Evolutionary conservation across 2,329 filamentous ascomycete genomes (phyloP), one percentile per base, ranked within the genome.

Genomic region (Botrytis medusae): DNA sequence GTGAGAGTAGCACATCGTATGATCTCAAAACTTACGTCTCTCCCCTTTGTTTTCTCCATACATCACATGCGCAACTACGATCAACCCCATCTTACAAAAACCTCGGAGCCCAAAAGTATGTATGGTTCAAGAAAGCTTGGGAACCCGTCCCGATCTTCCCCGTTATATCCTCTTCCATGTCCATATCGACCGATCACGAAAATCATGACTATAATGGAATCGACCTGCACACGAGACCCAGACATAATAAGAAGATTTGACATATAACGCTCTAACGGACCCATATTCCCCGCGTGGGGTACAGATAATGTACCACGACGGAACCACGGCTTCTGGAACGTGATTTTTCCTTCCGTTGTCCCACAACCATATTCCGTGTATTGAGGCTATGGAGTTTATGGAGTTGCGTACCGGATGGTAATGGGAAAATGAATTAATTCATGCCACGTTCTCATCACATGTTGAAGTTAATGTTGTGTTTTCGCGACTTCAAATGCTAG

Each of bases 371-470:
- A 2, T 61, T n/a, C 51, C n/a, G 51, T 16, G 4, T 18, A 57
- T 25, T 63, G 40, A 44, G 40, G 16, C 25, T 12, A 20, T 46
- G 40, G 61, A 29, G n/a, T 44, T 29, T 12, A 12, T 46, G 40
- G 61, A 44, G n/a, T 63, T 29, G 12, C 40, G n/a, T 44, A 63
- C 14, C n/a, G 14, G 37, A 42, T 20, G 25, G 25, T 29, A 34
- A 34, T 51, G 22, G 20, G 44, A 25, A 65, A 65, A 65, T 25
- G 14, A n/a, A 34, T 48, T 4, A 4, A 20, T 25, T 29, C 32
- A 51, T 54, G 46, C 64, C 64, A 67, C 46, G 64, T 67, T 67
- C 22, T 67, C 32, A 37, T 67, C 46, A 67, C 37, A 34, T 67
- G 64, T 16, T 29, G 8, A 25, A 34, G n/a, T 25, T 20, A 20